Evolutionary conservation across 148 eudicot genomes (phyloP), one percentile per base, ranked within the genome.

Genomic region (Polygonum aviculare): DNA sequence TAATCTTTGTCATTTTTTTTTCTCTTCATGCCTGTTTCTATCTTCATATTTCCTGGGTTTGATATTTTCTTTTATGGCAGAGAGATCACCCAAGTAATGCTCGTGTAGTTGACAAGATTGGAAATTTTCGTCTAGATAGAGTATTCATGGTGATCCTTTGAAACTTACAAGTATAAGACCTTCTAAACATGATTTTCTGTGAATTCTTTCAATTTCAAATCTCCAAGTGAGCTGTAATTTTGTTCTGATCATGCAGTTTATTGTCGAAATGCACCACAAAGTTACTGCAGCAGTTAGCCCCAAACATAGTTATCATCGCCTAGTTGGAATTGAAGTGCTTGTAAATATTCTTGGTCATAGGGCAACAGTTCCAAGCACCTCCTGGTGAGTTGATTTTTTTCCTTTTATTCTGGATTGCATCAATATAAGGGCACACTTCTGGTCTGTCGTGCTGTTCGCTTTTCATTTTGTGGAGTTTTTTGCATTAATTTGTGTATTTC

Each of bases 91-190:
- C 80, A 33, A 78, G 78, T 76, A 83, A 76, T 48, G 74, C 76
- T 77, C 88, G 83, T 48, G 94, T 95, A 74, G 69, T 88, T 69
- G 98, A 95, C 86, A 95, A 88, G 87, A 89, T 95, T 38, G 88
- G 93, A 77, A 83, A 90, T 60, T 95, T 95, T 79, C 90, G 97
- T 40, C 94, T 96, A 33, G 97, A 92, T 82, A 87, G 98, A 88
- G 98, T 95, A 36, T 95, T 95, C 80, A 92, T 83, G 96, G 98
- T 92, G 74, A 83, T 79, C 70, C 7, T 77, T 22, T 22, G n/a
- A 2, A 67, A 36, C 72, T 38, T 35, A 26, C 31, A 38, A 62
- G 10, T 60, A 60, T 22, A 60, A 60, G 35, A 36, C 11, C 36
- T 7, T 26, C 67, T 60, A 21, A 60, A 26, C 67, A 26, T 31